phyloP scores from a whole-genome alignment of 371 early-diverging fungal genomes.

The Mucor lusitanicus region DNA sequence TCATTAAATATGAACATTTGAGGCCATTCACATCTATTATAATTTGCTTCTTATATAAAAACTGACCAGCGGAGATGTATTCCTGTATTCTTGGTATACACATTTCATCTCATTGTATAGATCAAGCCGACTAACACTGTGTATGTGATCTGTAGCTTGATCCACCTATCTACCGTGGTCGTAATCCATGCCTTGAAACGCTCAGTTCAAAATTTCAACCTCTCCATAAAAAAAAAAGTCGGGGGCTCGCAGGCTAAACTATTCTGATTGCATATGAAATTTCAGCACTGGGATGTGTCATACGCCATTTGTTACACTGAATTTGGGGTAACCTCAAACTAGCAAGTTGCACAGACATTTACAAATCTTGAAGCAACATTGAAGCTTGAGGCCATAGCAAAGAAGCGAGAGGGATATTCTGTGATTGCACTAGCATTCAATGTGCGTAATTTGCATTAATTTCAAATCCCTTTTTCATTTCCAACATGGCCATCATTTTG shows the following conservation, averaged over 20 bases:
- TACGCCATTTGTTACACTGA: neutral
- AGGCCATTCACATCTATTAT: neutral
- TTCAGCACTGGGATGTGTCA: neutral
- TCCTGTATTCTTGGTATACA: neutral
- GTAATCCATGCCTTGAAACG: too few relatives aligned
- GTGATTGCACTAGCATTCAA: neutral
- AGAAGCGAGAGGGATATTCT: neutral
- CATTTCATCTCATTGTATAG: neutral
- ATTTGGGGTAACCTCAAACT: neutral
- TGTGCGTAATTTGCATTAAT: neutral
- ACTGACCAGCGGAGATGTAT: slow-evolving; percentile 3
- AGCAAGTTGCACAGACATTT: neutral
- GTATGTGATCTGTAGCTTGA: neutral
- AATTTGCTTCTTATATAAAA: slow-evolving; percentile 4
- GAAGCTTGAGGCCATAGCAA: neutral
- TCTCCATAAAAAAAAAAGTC: neutral
- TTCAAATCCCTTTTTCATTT: neutral
- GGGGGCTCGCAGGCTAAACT: neutral
- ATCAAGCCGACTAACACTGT: neutral
- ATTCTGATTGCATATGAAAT: neutral
- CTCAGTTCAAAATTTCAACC: too few relatives aligned
- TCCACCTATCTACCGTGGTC: neutral
- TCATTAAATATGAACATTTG: slow-evolving; percentile 7
- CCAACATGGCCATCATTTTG: neutral
- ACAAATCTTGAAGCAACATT: neutral